Evolutionary conservation across 2,329 filamentous ascomycete species (phyloP), one percentile per base, ranked within the genome.

Genomic region (Xylariaceae sp.): DNA sequence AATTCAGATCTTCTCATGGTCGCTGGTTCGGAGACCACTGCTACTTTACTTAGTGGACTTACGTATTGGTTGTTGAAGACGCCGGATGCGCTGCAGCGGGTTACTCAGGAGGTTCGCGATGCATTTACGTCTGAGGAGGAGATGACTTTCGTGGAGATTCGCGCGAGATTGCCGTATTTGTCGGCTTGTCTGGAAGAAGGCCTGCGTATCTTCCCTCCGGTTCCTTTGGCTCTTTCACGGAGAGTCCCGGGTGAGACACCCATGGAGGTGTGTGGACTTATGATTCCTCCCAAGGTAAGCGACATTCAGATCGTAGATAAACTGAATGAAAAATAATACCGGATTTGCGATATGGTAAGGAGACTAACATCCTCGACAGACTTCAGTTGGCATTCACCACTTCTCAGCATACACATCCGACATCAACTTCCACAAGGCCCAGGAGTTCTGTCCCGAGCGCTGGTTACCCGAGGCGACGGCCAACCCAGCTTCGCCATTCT

Each of bases 81-180:
- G 13, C 72, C 72, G 1, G 44, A 67, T 4, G 62, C 61, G 5
- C 62, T 73, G 4, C 55, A 68, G 48, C 60, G 37, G 23, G 63
- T 56, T 2, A 63, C 60, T 6, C 49, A 63, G 61, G 77, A 81
- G 60, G 73, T 82, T 13, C 71, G 73, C 35, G 77, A 77, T 7
- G 78, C 75, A 2, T 76, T 82, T 67, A 74, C 74, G 63, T 77
- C 75, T 8, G 77, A 75, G 56, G 74, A 78, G 6, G 74, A 73
- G 37, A 74, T 82, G 55, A 73, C 68, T 13, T 73, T 82, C 35
- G 65, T 73, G 1, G 52, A 58, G 11, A 61, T 61, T 17, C 60
- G 58, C 5, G 37, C 61, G 6, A 63, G 23, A 37, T 35, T 69
- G 4, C 65, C 65, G 2, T 69, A 68, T 41, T 55, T 69, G 53